Evolutionary conservation across 192 early-diverging fungal genomes (phyloP).

Genomic region (Spizellomyces sp.): DNA sequence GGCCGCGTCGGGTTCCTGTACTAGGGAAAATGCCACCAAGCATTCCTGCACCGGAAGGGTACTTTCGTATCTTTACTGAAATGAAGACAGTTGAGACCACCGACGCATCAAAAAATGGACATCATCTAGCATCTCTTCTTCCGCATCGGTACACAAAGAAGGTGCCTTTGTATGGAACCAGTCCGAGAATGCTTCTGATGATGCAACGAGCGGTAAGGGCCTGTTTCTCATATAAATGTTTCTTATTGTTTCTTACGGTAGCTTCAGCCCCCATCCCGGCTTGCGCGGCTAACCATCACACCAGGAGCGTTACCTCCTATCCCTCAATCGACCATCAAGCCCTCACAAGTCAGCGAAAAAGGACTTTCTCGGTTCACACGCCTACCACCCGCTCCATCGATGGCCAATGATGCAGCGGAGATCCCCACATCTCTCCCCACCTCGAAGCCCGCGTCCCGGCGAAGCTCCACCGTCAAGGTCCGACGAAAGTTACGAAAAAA

Average conservation of each 20-base stretch:
- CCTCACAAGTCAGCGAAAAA: too few relatives aligned
- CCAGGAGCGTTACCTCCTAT: not conserved
- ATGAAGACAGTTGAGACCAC: conserved; percentile 33
- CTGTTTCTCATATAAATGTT: not conserved
- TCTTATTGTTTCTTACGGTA: not conserved
- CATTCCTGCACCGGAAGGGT: not conserved
- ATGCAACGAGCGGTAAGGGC: conserved; percentile 14
- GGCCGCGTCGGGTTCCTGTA: conserved; percentile 14
- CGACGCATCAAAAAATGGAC: conserved; percentile 11
- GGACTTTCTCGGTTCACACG: too few relatives aligned
- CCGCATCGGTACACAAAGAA: conserved; percentile 28
- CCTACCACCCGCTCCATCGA: too few relatives aligned
- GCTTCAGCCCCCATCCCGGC: conserved; percentile 7
- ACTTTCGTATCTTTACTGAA: conserved; percentile 34
- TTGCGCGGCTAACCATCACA: not conserved
- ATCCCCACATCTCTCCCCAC: too few relatives aligned
- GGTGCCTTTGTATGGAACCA: conserved; percentile 28
- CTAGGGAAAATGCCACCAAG: conserved; percentile 12
- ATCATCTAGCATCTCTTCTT: conserved; percentile 23
- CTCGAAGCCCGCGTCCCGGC: too few relatives aligned
- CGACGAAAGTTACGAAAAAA: too few relatives aligned
- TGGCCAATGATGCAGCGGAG: too few relatives aligned
- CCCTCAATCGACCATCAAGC: not conserved
- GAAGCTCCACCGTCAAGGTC: too few relatives aligned
- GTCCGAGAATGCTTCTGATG: conserved; percentile 29